These are phyloP conservation scores for Phytophthora pluvialis DNA, from an alignment of 352 stramenopile species.

Conservation along the genomic window DNA sequence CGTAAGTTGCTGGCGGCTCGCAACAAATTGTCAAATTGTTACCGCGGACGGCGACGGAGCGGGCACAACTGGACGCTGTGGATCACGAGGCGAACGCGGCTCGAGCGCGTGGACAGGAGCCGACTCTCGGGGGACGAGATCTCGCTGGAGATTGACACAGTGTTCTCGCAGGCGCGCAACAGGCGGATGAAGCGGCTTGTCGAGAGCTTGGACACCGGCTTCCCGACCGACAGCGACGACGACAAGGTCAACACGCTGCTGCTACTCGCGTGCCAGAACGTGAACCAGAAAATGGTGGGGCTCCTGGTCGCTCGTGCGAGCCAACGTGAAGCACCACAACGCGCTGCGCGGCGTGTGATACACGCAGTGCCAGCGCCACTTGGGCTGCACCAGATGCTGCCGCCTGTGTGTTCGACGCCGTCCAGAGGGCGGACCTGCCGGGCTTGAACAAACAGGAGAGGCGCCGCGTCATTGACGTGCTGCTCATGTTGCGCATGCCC, in stretches of 20 bases:
- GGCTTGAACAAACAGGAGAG: slow-evolving; percentile 18
- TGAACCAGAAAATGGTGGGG: slow-evolving; percentile 91
- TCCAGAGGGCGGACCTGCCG: slow-evolving; percentile 1
- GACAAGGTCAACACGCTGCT: slow-evolving; percentile 94
- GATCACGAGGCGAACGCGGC: slow-evolving; percentile 56
- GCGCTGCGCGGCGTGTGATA: slow-evolving; percentile 52
- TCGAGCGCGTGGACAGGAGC: slow-evolving; percentile 35
- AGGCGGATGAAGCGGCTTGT: slow-evolving; percentile 90
- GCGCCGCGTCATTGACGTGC: slow-evolving; percentile 40
- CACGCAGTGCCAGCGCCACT: slow-evolving; percentile 52
- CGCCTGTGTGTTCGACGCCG: slow-evolving; percentile 24
- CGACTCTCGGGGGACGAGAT: slow-evolving; percentile 25
- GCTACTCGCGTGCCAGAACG: slow-evolving; percentile 90
- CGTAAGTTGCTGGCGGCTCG: slow-evolving; percentile 88
- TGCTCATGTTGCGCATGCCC: slow-evolving; percentile 47
- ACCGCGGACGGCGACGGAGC: slow-evolving; percentile 80
- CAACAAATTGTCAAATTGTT: slow-evolving; percentile 91
- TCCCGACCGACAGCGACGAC: slow-evolving; percentile 90
- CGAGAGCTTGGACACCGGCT: slow-evolving; percentile 90
- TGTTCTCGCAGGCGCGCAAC: slow-evolving; percentile 92
- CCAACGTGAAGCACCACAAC: slow-evolving; percentile 94
- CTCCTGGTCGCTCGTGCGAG: slow-evolving; percentile 82
- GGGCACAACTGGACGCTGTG: slow-evolving; percentile 69
- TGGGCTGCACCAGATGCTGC: slow-evolving; percentile 51
- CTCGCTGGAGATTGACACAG: slow-evolving; percentile 65